phyloP scores from a whole-genome alignment of 2,329 filamentous ascomycete species.

The Neofusicoccum sp. region DNA sequence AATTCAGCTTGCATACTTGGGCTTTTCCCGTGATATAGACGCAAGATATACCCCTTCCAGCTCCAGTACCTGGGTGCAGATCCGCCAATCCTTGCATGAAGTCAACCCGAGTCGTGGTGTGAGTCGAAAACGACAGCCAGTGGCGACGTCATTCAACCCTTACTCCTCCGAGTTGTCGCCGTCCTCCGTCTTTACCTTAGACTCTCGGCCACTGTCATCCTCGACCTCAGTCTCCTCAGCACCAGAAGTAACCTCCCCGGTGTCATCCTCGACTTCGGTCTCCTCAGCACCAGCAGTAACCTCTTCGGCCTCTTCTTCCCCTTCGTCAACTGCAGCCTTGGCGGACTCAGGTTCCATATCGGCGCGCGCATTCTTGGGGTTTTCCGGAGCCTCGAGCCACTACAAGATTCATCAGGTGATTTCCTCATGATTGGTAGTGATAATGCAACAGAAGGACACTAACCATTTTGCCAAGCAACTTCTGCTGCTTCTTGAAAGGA shows the following conservation, averaged over 20 bases:
- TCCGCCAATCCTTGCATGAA: not conserved
- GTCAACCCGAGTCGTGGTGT: not conserved
- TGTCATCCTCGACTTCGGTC: not conserved
- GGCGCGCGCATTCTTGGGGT: conserved; percentile 10
- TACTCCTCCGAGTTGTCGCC: too few relatives aligned
- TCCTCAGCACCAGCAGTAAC: not conserved
- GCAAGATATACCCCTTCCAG: too few relatives aligned
- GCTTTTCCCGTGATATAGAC: not conserved
- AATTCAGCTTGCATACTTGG: not conserved
- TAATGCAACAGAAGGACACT: not conserved
- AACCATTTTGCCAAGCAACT: conserved; percentile 12
- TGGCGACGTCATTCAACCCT: not conserved
- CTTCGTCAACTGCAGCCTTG: not conserved
- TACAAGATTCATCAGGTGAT: not conserved
- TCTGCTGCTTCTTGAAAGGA: conserved; percentile 4
- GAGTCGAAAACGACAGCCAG: not conserved
- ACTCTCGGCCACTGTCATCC: not conserved
- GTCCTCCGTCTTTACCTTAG: not conserved
- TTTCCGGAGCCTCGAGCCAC: conserved; percentile 6
- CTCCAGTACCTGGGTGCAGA: not conserved
- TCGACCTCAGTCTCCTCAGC: not conserved
- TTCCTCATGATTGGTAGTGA: not conserved
- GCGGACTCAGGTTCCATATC: not conserved
- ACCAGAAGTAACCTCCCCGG: not conserved
- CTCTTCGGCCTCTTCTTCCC: not conserved